These are phyloP conservation scores for Chlamydomonas sp. DNA, from an alignment of 139 green algal genomes.

Conservation along the genomic window DNA sequence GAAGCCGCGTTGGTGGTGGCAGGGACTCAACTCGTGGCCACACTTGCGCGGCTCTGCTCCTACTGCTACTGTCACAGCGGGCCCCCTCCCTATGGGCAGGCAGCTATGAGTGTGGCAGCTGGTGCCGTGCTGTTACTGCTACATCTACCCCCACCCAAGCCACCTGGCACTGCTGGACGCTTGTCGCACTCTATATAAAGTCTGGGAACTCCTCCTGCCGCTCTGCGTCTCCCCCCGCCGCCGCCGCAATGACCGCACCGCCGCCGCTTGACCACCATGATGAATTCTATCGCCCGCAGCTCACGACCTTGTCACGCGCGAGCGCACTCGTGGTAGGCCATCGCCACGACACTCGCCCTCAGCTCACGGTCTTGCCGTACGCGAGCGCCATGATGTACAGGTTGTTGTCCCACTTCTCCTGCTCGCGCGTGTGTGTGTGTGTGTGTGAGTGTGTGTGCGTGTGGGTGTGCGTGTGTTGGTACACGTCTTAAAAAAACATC, in stretches of 20 bases:
- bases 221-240: background rate
- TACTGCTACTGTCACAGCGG: too few relatives aligned
- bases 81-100: too few relatives aligned
- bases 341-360: background rate
- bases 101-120: too few relatives aligned
- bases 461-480: background rate
- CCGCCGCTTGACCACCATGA: background rate
- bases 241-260: background rate
- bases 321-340: background rate
- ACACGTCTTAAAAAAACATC: too few relatives aligned
- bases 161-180: too few relatives aligned
- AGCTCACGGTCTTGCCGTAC: slow-evolving; percentile 31
- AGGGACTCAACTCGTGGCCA: too few relatives aligned
- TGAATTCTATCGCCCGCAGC: background rate
- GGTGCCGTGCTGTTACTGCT: too few relatives aligned
- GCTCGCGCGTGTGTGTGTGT: background rate
- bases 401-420: slow-evolving; percentile 34
- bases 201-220: background rate
- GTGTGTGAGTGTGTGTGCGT: background rate
- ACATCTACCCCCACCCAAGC: too few relatives aligned
- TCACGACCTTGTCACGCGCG: background rate
- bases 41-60: too few relatives aligned
- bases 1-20: too few relatives aligned
- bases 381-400: slow-evolving; percentile 29
- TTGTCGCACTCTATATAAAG: too few relatives aligned